Evolutionary conservation across 257 asterid species (phyloP).

Genomic region (Solanum pinnatisectum): DNA sequence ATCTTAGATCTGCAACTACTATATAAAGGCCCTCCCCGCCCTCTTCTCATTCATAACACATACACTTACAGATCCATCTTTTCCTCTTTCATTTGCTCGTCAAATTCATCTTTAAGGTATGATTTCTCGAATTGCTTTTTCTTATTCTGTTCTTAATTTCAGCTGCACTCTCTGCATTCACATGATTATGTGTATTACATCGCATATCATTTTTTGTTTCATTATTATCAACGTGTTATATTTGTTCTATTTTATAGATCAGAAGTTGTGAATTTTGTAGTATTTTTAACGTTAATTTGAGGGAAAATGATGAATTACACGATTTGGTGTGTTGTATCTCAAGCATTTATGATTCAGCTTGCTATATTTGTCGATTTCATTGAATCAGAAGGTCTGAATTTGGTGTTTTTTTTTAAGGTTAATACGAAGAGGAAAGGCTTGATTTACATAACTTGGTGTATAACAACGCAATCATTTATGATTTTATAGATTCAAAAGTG

Average conservation of each 20-base stretch:
- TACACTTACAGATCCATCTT: background rate
- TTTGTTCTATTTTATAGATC: background rate
- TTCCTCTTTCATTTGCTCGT: background rate
- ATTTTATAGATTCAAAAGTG: background rate
- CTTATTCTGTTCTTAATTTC: background rate
- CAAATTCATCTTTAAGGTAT: background rate
- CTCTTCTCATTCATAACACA: conserved; percentile 1
- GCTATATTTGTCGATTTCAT: background rate
- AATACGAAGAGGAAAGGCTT: background rate
- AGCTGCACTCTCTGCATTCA: background rate
- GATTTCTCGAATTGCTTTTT: background rate
- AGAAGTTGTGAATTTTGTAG: background rate
- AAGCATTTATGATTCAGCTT: background rate
- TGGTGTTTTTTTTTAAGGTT: background rate
- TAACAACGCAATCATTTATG: background rate
- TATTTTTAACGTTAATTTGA: background rate
- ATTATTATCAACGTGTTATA: background rate
- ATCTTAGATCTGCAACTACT: conserved; percentile 20
- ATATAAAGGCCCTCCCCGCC: conserved; percentile 17
- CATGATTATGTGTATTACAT: background rate
- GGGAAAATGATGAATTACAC: background rate
- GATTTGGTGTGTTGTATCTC: background rate
- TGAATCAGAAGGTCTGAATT: background rate
- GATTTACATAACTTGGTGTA: background rate
- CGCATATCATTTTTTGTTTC: background rate